phyloP scores from a whole-genome alignment of 805 yeast genomes.

The Osmozyma mogii region DNA sequence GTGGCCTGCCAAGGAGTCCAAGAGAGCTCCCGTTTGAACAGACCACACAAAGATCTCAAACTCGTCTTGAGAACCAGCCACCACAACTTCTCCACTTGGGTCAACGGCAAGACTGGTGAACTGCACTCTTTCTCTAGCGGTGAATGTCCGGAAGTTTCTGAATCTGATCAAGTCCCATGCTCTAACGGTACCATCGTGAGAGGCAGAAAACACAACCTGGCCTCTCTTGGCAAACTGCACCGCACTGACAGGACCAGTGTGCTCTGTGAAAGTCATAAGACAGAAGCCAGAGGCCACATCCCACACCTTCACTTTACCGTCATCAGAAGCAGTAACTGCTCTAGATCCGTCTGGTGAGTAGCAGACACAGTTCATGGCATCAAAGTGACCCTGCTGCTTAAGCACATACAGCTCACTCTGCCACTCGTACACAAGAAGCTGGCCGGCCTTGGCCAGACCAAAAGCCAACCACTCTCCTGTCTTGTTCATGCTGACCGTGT shows the following conservation, averaged over 20 bases:
- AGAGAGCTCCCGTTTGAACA: slow-evolving; percentile 87
- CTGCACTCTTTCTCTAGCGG: slow-evolving; percentile 83
- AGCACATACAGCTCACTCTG: slow-evolving; percentile 92
- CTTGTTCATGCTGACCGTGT: slow-evolving; percentile 68
- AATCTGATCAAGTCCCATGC: slow-evolving; percentile 95
- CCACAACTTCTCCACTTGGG: slow-evolving; percentile 93
- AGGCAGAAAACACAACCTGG: slow-evolving; percentile 83
- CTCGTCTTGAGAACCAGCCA: slow-evolving; percentile 87
- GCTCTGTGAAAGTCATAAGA: slow-evolving; percentile 86
- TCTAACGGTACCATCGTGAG: slow-evolving; percentile 92
- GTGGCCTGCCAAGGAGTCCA: slow-evolving; percentile 86
- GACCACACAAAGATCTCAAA: slow-evolving; percentile 95
- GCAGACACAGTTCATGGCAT: slow-evolving; percentile 71
- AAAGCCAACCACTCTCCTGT: slow-evolving; percentile 97
- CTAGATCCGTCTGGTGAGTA: slow-evolving; percentile 95
- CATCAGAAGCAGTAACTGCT: slow-evolving; percentile 90
- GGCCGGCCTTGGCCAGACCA: slow-evolving; percentile 89
- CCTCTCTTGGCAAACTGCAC: slow-evolving; percentile 85
- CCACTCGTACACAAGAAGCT: slow-evolving; percentile 95
- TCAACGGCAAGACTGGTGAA: slow-evolving; percentile 88
- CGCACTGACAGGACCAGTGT: slow-evolving; percentile 79
- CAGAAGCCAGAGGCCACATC: slow-evolving; percentile 90
- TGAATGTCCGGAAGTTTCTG: slow-evolving; percentile 90
- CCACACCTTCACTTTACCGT: slow-evolving; percentile 96
- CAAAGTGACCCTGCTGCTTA: slow-evolving; percentile 97